Percentiles rank a stretch among this genome's conserved stretches.
Conservation (phyloP, 371 early-diverging fungal genomes). For the Lichtheimia hyalospora region DNA sequence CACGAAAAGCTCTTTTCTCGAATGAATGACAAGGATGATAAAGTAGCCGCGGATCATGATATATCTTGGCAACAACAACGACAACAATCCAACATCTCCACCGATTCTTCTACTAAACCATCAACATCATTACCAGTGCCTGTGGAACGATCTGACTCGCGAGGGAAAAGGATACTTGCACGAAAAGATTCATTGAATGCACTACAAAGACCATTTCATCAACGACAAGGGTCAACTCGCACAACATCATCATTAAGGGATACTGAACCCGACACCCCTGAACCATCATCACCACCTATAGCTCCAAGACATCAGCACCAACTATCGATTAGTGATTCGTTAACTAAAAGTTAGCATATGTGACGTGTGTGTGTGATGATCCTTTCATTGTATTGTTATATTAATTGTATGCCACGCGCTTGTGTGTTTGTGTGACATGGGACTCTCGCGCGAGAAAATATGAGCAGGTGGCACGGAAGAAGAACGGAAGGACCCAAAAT, state of each 20-base stretch:
- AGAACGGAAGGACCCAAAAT: no score
- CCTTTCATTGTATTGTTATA: no score
- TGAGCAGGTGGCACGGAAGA: no score
- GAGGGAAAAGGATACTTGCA: constrained; percentile 5
- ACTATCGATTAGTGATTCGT: neutral
- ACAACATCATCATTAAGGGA: neutral
- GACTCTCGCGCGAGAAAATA: no score
- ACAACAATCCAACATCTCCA: neutral
- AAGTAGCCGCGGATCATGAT: neutral
- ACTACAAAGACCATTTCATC: neutral
- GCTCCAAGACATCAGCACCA: neutral
- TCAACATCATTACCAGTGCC: no score
- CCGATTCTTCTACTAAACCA: no score
- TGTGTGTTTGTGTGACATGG: no score
- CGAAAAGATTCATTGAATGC: constrained; percentile 6
- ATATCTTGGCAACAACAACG: neutral
- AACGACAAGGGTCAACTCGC: no score
- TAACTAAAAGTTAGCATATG: no score
- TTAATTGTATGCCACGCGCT: no score
- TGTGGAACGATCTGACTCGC: neutral
- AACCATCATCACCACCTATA: constrained; percentile 3
- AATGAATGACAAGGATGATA: neutral
- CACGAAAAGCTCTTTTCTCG: constrained; percentile 35
- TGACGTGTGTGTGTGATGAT: no score
- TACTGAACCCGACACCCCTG: neutral